Evolutionary conservation across 192 early-diverging fungal genomes (phyloP), one percentile per base, ranked within the genome.

Genomic region (Rhizophagus sp.): DNA sequence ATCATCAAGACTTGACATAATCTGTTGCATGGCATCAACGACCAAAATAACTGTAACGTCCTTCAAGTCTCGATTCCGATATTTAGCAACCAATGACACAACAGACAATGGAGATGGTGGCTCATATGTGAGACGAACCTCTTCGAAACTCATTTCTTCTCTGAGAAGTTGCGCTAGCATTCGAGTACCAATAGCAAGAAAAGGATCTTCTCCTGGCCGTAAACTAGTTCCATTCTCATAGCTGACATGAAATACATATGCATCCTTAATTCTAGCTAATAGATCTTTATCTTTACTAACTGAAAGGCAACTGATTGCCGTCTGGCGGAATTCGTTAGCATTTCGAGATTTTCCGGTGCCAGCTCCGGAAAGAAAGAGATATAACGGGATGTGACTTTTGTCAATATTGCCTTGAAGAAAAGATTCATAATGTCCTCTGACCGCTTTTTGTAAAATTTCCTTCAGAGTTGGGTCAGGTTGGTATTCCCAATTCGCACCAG

Each of bases 261-360:
- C 27, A 6, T 78, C 44, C 25, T 68, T 63, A 22, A 78, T 47
- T 27, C 33, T 70, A 66, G 62, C 33, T 17, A 67, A 67, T 62
- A 78, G 66, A 11, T 69, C 76, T 57, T 57, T n/a, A 78, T 78
- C 63, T 72, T 72, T 36, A 30, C 30, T 7, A 30, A 19, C 76
- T 67, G 63, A 63, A 25, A 78, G 47, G 69, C 62, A 78, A 13
- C 5, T 17, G 9, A 78, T 68, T 78, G 66, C 76, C 25, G 66
- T 78, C 17, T 68, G 22, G 36, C 69, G 9, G 47, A 78, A 78
- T 73, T 80, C 79, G 12, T 34, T 44, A 73, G 77, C 77, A 44
- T 71, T 79, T 67, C 77, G 71, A 79, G 71, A 79, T 71, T 80
- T 80, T 80, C 79, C 79, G 22, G 44, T 79, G 7, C 78, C 68